Evolutionary conservation across 106 monocot genomes (phyloP), one percentile per base, ranked within the genome.

Genomic region (Platanthera guangdongensis): DNA sequence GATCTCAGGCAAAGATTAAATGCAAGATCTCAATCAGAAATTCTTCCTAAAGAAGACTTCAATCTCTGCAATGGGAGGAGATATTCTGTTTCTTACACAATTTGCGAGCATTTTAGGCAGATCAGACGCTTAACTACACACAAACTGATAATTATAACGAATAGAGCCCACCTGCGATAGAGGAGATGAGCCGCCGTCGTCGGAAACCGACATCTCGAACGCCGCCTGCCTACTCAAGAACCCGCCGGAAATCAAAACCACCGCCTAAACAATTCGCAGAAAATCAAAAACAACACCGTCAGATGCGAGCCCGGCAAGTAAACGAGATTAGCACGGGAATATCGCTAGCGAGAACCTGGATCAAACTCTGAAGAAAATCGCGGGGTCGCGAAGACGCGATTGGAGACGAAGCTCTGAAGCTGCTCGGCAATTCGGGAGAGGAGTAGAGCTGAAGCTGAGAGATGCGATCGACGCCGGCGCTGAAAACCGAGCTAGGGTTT

Each of bases 1-100:
- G 50, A 72, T 72, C 51, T 72, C 50, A 50, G 71, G 72, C 72
- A 72, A 72, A 72, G 49, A 72, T 21, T 21, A 32, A 72, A 72
- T 72, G 49, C 22, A 72, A 50, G 72, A 18, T 45, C 70, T 70
- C 70, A 65, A 48, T 70, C 47, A 72, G 19, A 51, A 16, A 50
- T 51, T 16, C 10, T 3, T 72, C 72, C 72, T 22, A 70, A 70
- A 15, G 47, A 70, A 47, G 72, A 21, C 51, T 72, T 72, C 72
- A 72, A 22, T 21, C 50, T 72, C 72, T 51, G 51, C 8, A 72
- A 51, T 19, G n/a, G n/a, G 16, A 72, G 51, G 46, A 51, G 12
- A 70, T 70, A 2, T 47, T 70, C 47, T 48, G 47, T 16, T 70
- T 47, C 46, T 47, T 48, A 7, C 45, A 48, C 70, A 47, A 70